Percentiles rank a stretch among this genome's conserved stretches.
Conservation (phyloP, 768 basidiomycete species). For the Collybia sp. region DNA sequence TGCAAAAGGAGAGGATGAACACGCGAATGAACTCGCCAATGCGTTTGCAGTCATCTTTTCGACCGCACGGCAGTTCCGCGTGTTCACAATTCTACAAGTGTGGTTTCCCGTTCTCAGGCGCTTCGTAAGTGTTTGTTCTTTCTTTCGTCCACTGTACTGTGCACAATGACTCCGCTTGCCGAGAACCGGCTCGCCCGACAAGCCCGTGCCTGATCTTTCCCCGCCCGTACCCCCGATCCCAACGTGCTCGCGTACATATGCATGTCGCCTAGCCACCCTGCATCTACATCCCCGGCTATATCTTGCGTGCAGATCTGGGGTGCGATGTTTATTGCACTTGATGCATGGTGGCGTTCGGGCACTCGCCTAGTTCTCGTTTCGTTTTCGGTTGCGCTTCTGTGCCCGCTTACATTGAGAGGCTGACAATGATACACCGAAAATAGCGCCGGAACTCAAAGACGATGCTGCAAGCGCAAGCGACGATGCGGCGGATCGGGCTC, state of each 20-base stretch:
- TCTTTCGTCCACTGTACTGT: neutral
- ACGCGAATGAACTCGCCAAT: conserved; percentile 47
- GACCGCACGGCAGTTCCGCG: conserved; percentile 46
- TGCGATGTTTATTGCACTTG: no score
- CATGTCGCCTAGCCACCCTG: no score
- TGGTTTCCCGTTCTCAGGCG: conserved; percentile 53
- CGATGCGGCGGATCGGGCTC: conserved; percentile 49
- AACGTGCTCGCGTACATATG: no score
- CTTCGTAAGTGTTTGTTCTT: conserved; percentile 37
- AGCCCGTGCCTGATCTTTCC: neutral
- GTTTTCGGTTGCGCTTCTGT: no score
- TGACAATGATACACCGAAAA: no score
- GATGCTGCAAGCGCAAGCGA: conserved; percentile 37
- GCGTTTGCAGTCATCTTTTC: conserved; percentile 53
- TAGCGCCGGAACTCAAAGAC: conserved; percentile 43
- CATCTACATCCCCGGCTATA: no score
- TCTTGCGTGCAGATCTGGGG: no score
- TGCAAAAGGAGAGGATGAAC: conserved; percentile 10
- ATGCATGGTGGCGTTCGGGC: no score
- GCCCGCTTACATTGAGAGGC: no score
- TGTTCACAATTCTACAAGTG: conserved; percentile 47
- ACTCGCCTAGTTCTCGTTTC: no score
- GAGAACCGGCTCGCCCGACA: no score
- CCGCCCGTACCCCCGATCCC: neutral
- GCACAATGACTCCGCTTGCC: neutral